Percentiles rank a stretch among this genome's conserved stretches.
These are phyloP conservation scores for Coemansia pectinata DNA, from an alignment of 192 early-diverging fungal genomes.

Conservation along the genomic window DNA sequence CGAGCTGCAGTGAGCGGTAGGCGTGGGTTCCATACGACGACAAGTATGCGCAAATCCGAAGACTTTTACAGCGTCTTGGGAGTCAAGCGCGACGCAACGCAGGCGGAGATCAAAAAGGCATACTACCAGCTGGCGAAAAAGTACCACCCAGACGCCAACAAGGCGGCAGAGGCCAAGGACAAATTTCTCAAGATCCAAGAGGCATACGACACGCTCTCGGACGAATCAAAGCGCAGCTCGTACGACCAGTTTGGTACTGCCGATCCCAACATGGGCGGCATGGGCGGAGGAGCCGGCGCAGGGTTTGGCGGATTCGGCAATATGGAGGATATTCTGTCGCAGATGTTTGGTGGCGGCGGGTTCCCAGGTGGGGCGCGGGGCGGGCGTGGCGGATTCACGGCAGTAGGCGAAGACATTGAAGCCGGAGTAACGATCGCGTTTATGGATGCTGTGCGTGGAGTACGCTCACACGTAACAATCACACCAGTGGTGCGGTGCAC, in stretches of 20 bases:
- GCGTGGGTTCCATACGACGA: conserved; percentile 42
- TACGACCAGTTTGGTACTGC: conserved; percentile 91
- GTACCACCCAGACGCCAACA: conserved; percentile 98
- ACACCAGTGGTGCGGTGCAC: conserved; percentile 71
- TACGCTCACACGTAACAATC: conserved; percentile 65
- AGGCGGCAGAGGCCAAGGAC: conserved; percentile 86
- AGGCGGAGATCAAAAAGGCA: conserved; percentile 92
- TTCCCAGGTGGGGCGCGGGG: conserved; percentile 46
- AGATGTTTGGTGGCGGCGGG: conserved; percentile 69
- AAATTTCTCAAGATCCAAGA: conserved; percentile 98
- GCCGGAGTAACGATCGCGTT: conserved; percentile 70
- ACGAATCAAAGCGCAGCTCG: conserved; percentile 85
- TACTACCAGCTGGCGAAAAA: conserved; percentile 97
- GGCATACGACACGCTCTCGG: conserved; percentile 94
- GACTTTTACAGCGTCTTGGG: conserved; percentile 90
- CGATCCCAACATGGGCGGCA: conserved; percentile 42
- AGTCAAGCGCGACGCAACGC: conserved; percentile 73
- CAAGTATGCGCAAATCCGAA: conserved; percentile 43
- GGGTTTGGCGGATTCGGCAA: conserved; percentile 57
- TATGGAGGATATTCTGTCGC: conserved; percentile 70
- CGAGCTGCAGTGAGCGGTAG: neutral
- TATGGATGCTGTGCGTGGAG: conserved; percentile 89
- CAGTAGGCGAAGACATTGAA: conserved; percentile 67
- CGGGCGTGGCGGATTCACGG: conserved; percentile 31
- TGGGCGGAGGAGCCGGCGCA: conserved; percentile 45